These are phyloP conservation scores for Viola pubescens DNA, from an alignment of 441 rosid genomes.

Conservation along the genomic window DNA sequence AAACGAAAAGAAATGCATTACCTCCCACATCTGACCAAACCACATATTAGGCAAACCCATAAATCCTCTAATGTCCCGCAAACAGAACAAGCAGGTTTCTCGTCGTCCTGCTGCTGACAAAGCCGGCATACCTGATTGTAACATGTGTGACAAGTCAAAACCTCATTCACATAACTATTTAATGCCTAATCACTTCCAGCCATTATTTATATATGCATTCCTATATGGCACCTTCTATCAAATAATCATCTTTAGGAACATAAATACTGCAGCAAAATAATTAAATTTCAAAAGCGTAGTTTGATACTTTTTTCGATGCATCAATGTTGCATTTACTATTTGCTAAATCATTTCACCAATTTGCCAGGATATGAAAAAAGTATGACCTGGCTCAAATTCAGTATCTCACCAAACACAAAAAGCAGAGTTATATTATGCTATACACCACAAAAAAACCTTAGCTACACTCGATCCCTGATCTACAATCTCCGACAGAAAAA, in stretches of 20 bases:
- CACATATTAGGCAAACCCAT: conserved; percentile 90
- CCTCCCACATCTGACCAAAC: conserved; percentile 96
- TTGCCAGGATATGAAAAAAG: no score
- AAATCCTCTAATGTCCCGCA: conserved; percentile 73
- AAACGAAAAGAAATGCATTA: conserved; percentile 21
- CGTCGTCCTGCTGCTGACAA: conserved; percentile 90
- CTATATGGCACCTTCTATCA: no score
- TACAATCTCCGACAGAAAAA: no score
- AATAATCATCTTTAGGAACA: no score
- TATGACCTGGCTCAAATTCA: no score
- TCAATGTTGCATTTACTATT: no score
- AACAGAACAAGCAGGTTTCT: conserved; percentile 60
- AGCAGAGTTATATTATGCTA: not conserved
- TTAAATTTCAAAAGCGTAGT: no score
- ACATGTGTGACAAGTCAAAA: conserved; percentile 1
- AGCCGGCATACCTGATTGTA: conserved; percentile 69
- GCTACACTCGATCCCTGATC: not conserved
- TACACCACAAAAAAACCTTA: conserved; percentile 1
- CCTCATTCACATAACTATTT: not conserved
- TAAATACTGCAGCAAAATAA: no score
- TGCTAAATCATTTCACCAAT: no score
- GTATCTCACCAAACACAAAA: not conserved
- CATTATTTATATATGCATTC: not conserved
- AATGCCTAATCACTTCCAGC: not conserved
- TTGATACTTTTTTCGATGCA: no score